These are phyloP conservation scores for Bipolaris oryzae DNA, from an alignment of 2,329 filamentous ascomycete genomes.

Conservation along the genomic window DNA sequence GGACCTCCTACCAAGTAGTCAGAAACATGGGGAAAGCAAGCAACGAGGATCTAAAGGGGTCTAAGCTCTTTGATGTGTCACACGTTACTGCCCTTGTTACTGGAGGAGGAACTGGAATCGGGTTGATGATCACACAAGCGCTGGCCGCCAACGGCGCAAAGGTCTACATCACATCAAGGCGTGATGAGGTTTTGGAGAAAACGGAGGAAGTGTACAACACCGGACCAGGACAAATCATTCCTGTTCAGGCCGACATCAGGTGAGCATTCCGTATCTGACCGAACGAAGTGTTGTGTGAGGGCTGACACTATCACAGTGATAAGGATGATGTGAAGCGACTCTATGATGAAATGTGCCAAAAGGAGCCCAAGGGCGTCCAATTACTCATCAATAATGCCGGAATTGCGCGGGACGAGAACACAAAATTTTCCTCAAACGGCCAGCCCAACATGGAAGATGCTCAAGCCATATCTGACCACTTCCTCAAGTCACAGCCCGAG, in stretches of 20 bases:
- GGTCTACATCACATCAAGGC: conserved; percentile 46
- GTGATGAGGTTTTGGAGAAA: conserved; percentile 44
- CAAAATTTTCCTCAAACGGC: conserved; percentile 56
- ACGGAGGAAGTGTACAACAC: conserved; percentile 55
- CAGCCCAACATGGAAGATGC: conserved; percentile 57
- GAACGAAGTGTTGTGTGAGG: neutral
- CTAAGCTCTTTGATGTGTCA: conserved; percentile 54
- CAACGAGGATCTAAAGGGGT: conserved; percentile 50
- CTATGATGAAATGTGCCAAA: conserved; percentile 49
- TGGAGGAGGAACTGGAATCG: conserved; percentile 55
- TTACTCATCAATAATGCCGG: conserved; percentile 62
- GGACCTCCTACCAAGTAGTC: conserved; percentile 25
- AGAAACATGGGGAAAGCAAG: conserved; percentile 47
- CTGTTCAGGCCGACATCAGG: conserved; percentile 39
- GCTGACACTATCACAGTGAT: conserved; percentile 39
- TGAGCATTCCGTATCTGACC: conserved; percentile 19
- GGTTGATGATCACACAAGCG: conserved; percentile 69
- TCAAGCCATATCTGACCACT: conserved; percentile 58
- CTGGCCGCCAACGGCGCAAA: conserved; percentile 68
- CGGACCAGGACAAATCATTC: conserved; percentile 56
- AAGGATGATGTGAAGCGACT: conserved; percentile 57
- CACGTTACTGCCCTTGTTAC: conserved; percentile 55
- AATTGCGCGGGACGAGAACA: conserved; percentile 59
- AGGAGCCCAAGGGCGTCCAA: conserved; percentile 61
- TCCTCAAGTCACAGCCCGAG: conserved; percentile 55